phyloP scores from a whole-genome alignment of 2,329 filamentous ascomycete genomes.

The Microdochium bolleyi region DNA sequence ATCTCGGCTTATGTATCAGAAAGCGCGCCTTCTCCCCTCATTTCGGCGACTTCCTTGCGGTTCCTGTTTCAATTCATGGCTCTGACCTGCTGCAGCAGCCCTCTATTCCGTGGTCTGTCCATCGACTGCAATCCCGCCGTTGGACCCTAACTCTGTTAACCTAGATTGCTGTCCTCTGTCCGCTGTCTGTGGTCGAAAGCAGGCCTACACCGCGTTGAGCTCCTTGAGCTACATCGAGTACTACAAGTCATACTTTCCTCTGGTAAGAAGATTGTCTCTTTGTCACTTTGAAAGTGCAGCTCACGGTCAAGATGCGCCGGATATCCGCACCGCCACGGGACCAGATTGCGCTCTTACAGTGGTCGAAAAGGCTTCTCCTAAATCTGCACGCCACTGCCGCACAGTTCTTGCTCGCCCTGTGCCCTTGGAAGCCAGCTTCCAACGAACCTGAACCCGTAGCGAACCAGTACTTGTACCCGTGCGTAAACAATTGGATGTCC shows the following conservation, averaged over 20 bases:
- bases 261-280: background rate
- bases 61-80: too few relatives aligned
- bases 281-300: background rate
- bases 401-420: background rate
- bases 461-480: background rate
- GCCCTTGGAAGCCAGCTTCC: background rate
- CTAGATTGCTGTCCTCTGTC: too few relatives aligned
- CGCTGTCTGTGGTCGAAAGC: too few relatives aligned
- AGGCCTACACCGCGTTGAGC: too few relatives aligned
- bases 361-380: too few relatives aligned
- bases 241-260: background rate
- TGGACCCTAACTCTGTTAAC: too few relatives aligned
- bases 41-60: too few relatives aligned
- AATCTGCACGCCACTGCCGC: background rate
- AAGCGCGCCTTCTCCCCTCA: background rate
- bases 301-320: background rate
- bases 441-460: background rate
- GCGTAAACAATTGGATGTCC: background rate
- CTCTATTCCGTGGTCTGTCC: too few relatives aligned
- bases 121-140: too few relatives aligned
- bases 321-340: background rate
- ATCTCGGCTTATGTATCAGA: background rate
- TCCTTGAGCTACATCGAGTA: too few relatives aligned
- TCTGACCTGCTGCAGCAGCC: too few relatives aligned
- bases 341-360: background rate